phyloP scores from a whole-genome alignment of 176 grass and related monocot species.

The Otatea glauca region DNA sequence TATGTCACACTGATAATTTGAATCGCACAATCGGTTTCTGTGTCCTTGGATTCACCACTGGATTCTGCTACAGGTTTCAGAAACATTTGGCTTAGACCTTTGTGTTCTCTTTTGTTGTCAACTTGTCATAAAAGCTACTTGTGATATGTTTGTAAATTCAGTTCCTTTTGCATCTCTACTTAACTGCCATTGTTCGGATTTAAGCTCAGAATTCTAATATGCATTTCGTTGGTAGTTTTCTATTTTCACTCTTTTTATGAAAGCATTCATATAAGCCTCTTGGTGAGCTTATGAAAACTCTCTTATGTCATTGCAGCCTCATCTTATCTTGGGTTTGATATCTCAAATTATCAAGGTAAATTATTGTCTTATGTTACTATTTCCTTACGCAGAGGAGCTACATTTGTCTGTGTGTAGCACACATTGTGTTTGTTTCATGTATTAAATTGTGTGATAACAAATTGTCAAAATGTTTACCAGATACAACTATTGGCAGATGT shows the following conservation, averaged over 20 bases:
- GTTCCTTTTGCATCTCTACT: neutral
- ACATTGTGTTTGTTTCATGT: constrained; percentile 30
- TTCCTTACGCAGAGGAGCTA: constrained; percentile 16
- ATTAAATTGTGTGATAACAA: constrained; percentile 19
- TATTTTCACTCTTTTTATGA: constrained; percentile 15
- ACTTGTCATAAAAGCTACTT: neutral
- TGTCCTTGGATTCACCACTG: constrained; percentile 1
- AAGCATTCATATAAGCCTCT: neutral
- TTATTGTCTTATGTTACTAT: constrained; percentile 28
- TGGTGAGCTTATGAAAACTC: constrained; percentile 20
- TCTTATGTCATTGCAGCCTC: constrained; percentile 68
- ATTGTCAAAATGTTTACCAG: constrained; percentile 51
- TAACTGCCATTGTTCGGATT: neutral
- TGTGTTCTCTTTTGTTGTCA: neutral
- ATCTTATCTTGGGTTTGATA: constrained; percentile 94
- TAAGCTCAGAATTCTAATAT: constrained; percentile 5
- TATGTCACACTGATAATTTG: neutral
- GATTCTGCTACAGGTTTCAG: constrained; percentile 4
- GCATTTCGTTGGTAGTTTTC: constrained; percentile 22
- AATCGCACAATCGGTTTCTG: neutral
- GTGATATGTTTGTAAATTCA: neutral
- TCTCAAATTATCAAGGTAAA: constrained; percentile 96
- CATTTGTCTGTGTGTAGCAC: constrained; percentile 17
- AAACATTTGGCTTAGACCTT: neutral
- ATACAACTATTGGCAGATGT: constrained; percentile 97